These are phyloP conservation scores for Claviceps spartinae DNA, from an alignment of 2,329 filamentous ascomycete genomes.

Conservation along the genomic window DNA sequence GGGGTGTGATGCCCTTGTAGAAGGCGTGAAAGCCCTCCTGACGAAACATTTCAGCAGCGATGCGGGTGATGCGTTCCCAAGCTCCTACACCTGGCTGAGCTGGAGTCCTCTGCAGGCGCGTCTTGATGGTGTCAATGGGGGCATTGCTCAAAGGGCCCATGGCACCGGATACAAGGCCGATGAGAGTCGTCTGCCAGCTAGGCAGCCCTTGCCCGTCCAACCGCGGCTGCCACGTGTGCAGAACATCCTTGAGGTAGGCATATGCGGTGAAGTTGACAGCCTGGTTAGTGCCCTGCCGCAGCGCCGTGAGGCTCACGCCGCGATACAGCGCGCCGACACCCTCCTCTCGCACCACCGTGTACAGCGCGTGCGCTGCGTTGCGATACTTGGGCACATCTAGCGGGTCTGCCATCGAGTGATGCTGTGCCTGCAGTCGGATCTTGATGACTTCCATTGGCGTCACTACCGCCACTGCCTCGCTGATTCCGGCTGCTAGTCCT, in stretches of 20 bases:
- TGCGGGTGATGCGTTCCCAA: constrained; percentile 60
- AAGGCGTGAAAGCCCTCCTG: constrained; percentile 91
- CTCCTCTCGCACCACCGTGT: constrained; percentile 87
- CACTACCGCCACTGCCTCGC: constrained; percentile 90
- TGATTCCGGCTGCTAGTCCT: constrained; percentile 83
- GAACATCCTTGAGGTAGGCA: constrained; percentile 72
- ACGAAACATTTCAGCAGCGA: constrained; percentile 71
- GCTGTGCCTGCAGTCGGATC: constrained; percentile 93
- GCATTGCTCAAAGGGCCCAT: constrained; percentile 95
- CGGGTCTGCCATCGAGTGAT: constrained; percentile 95
- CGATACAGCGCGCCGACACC: constrained; percentile 79
- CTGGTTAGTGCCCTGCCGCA: constrained; percentile 93
- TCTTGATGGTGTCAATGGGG: constrained; percentile 98
- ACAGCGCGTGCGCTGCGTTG: constrained; percentile 70
- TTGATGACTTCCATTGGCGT: constrained; percentile 99
- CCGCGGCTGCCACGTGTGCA: constrained; percentile 61
- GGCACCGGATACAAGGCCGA: constrained; percentile 81
- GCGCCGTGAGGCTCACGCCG: constrained; percentile 82
- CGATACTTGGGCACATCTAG: constrained; percentile 95
- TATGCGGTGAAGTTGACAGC: constrained; percentile 98
- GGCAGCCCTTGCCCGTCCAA: constrained; percentile 50
- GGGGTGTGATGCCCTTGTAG: constrained; percentile 97
- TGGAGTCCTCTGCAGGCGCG: constrained; percentile 78
- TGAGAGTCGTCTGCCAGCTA: constrained; percentile 78
- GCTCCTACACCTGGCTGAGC: constrained; percentile 72